Conservation (phyloP, 2,329 filamentous ascomycete species). For the Diaporthe sp. region DNA sequence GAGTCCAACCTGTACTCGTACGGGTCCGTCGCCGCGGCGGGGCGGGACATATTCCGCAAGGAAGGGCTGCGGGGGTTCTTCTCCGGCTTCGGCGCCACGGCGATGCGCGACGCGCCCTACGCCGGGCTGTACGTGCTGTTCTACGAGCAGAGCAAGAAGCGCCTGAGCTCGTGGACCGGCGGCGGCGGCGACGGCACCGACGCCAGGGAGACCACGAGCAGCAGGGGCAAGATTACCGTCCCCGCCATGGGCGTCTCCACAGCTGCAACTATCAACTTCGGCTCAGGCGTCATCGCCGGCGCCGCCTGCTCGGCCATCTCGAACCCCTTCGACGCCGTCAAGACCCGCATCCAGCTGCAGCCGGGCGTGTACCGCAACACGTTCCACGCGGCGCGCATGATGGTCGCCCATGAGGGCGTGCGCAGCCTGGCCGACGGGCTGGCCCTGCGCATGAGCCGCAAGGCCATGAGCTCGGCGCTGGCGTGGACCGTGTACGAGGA, state of each 20-base stretch:
- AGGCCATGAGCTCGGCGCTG: conserved; percentile 92
- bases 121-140: conserved; percentile 94
- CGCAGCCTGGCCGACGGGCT: conserved; percentile 87
- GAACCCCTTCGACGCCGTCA: conserved; percentile 97
- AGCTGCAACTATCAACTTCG: conserved; percentile 83
- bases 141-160: conserved; percentile 85
- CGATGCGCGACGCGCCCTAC: conserved; percentile 94
- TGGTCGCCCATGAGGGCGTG: conserved; percentile 84
- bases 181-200: neutral
- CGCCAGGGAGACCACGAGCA: conserved; percentile 4
- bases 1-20: conserved; percentile 91
- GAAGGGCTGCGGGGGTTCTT: conserved; percentile 90
- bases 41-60: conserved; percentile 75
- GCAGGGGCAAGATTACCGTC: neutral
- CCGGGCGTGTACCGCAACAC: conserved; percentile 86
- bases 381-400: conserved; percentile 78
- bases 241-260: conserved; percentile 49
- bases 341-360: conserved; percentile 93
- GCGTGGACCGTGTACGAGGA: conserved; percentile 99
- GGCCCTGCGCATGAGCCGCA: conserved; percentile 86
- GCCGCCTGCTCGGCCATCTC: conserved; percentile 87
- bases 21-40: conserved; percentile 77
- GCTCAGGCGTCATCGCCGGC: conserved; percentile 83
- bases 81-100: conserved; percentile 91
- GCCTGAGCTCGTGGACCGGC: conserved; percentile 55